Evolutionary conservation across 805 yeast genomes (phyloP).

Genomic region (Metschnikowia bowlesiae): DNA sequence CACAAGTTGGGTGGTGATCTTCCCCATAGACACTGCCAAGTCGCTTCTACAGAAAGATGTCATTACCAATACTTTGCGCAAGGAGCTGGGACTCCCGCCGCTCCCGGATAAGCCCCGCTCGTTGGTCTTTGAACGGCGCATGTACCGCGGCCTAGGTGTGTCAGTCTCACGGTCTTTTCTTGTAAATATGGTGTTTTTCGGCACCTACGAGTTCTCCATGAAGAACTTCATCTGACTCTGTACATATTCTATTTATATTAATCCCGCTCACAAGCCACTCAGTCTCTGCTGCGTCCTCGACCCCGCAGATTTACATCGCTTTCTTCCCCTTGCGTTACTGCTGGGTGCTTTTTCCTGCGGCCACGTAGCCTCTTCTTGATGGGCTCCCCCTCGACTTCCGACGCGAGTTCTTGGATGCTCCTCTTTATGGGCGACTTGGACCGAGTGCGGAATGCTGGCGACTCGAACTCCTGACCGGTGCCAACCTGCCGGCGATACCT

Average conservation of each 20-base stretch:
- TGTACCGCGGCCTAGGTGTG: conserved; percentile 77
- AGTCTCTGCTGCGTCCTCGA: conserved; percentile 8
- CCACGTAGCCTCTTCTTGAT: conserved; percentile 8
- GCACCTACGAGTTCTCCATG: conserved; percentile 67
- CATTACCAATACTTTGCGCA: conserved; percentile 60
- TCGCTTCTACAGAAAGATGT: conserved; percentile 71
- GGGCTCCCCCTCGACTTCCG: conserved; percentile 15
- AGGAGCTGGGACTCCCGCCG: conserved; percentile 43
- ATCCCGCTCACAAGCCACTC: neutral
- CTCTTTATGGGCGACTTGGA: conserved; percentile 18
- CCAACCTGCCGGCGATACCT: neutral
- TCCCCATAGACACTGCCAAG: conserved; percentile 74
- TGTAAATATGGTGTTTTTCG: conserved; percentile 72
- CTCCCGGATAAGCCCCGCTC: conserved; percentile 29
- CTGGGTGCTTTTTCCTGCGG: conserved; percentile 4
- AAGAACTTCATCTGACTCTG: conserved; percentile 33
- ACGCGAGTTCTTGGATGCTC: conserved; percentile 16
- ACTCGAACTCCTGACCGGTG: conserved; percentile 6
- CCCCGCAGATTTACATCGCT: conserved; percentile 10
- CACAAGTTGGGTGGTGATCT: conserved; percentile 67
- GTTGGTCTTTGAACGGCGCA: conserved; percentile 36
- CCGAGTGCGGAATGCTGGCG: conserved; percentile 17
- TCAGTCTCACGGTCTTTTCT: conserved; percentile 66
- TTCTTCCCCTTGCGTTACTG: neutral
- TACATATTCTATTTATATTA: neutral